Conservation (phyloP, 2,329 filamentous ascomycete genomes). For the Fusarium xyrophilum region DNA sequence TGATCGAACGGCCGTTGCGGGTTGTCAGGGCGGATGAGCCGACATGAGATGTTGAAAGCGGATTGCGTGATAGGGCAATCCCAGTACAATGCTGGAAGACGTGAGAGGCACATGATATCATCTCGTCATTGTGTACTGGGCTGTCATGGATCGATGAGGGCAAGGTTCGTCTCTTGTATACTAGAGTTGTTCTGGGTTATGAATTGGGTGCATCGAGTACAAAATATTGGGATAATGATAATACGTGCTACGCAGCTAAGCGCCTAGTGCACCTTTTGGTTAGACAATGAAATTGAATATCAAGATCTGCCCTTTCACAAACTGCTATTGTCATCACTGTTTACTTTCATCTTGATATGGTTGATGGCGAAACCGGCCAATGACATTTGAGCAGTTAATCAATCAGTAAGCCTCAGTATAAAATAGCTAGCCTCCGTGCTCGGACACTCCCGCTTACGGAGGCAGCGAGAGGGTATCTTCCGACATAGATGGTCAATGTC, state of each 20-base stretch:
- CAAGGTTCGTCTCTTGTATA: slow-evolving; percentile 15
- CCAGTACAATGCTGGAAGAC: slow-evolving; percentile 19
- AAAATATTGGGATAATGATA: slow-evolving; percentile 27
- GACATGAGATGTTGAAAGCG: slow-evolving; percentile 19
- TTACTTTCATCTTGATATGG: neutral
- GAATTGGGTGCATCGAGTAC: slow-evolving; percentile 8
- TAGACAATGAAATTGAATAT: slow-evolving; percentile 14
- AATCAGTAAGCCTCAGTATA: slow-evolving; percentile 35
- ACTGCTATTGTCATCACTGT: neutral
- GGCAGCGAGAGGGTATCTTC: slow-evolving; percentile 21
- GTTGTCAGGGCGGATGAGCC: slow-evolving; percentile 30
- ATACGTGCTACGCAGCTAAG: slow-evolving; percentile 19
- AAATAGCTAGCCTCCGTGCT: slow-evolving; percentile 20
- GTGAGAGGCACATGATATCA: slow-evolving; percentile 16
- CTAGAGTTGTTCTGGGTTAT: slow-evolving; percentile 17
- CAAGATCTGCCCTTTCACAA: neutral
- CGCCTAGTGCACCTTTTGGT: slow-evolving; percentile 10
- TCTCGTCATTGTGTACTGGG: slow-evolving; percentile 13
- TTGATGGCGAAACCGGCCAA: slow-evolving; percentile 17
- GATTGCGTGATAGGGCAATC: slow-evolving; percentile 40
- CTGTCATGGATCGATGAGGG: neutral
- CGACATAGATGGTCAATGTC: neutral
- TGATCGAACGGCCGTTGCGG: slow-evolving; percentile 13
- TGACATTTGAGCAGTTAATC: slow-evolving; percentile 33
- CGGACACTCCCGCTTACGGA: slow-evolving; percentile 28